Evolutionary conservation across 73 alveolate genomes (phyloP), one percentile per base, ranked within the genome.

Genomic region (Stentor coeruleus): DNA sequence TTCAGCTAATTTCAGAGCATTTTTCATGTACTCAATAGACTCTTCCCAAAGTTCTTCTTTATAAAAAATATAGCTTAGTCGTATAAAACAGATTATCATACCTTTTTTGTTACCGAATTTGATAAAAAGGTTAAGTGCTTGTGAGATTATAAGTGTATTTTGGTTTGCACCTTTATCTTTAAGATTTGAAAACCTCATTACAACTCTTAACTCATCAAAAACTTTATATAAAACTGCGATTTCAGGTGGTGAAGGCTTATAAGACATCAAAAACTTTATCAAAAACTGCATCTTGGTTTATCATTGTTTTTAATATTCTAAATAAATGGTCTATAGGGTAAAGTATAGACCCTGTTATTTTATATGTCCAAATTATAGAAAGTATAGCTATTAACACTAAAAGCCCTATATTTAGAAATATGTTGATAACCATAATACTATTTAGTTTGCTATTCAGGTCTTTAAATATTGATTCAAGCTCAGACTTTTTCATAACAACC

Each of bases 161-260:
- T 20, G 20, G n/a, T 20, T 31, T 1, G 11, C n/a, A 20, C 33
- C 33, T 20, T 20, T 11, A 37, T 66, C n/a, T 37, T 31, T 33
- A 20, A 31, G 36, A 1, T 66, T 26, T 11, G n/a, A 40, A 66
- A 66, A 31, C 37, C 37, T 66, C n/a, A 66, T 37, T 15, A 66
- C 79, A 26, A 66, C 79, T 66, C 79, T 20, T 1, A 66, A 31
- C 2, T 66, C 33, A 2, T 66, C 79, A 66, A 66, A 66, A 20
- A 66, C 79, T 15, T 66, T 40, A 2, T 66, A 66, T 26, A 66
- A 40, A 1, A 31, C 79, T 20, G n/a, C 33, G n/a, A 66, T 66
- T 66, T 66, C 79, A 20, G 79, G 79, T 28, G 79, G 79, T 20
- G 40, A 20, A 20, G 79, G 79, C 79, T 66, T 26, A 33, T 66